phyloP scores from a whole-genome alignment of 2,329 filamentous ascomycete species.

The Exophiala sp. region DNA sequence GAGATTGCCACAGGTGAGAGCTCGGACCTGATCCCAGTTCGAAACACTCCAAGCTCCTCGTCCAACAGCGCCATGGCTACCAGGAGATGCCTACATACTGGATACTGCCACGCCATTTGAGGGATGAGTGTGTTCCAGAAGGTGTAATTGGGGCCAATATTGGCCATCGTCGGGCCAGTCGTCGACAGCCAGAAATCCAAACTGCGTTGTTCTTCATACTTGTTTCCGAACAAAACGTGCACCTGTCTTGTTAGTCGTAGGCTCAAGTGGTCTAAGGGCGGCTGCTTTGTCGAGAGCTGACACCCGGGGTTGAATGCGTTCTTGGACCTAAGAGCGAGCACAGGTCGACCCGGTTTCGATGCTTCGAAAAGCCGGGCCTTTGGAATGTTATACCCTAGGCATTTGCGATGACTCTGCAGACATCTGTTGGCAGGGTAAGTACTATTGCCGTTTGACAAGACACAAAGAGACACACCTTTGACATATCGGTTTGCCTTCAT shows the following conservation, averaged over 20 bases:
- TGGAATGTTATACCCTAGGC: constrained; percentile 5
- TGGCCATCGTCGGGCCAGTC: constrained; percentile 9
- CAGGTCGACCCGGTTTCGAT: background rate
- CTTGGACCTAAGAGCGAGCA: background rate
- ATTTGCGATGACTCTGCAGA: background rate
- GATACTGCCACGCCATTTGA: constrained; percentile 5
- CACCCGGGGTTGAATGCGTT: background rate
- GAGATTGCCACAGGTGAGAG: background rate
- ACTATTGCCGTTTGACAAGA: background rate
- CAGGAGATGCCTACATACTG: constrained; percentile 6
- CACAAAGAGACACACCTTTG: constrained; percentile 1
- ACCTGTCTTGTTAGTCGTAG: background rate
- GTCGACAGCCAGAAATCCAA: constrained; percentile 7
- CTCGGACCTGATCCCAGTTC: constrained; percentile 1
- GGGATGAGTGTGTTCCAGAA: constrained; percentile 10
- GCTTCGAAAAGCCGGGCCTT: constrained; percentile 8
- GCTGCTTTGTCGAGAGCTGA: background rate
- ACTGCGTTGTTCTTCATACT: background rate
- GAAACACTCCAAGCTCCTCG: constrained; percentile 9
- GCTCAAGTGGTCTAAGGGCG: background rate
- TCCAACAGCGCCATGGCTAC: constrained; percentile 7
- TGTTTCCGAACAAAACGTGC: constrained; percentile 1
- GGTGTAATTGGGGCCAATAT: constrained; percentile 5
- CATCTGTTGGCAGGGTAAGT: background rate
- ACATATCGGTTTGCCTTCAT: constrained; percentile 8